Evolutionary conservation across 1,284 basidiomycete species (phyloP).

Genomic region (Puccinia sorghi): DNA sequence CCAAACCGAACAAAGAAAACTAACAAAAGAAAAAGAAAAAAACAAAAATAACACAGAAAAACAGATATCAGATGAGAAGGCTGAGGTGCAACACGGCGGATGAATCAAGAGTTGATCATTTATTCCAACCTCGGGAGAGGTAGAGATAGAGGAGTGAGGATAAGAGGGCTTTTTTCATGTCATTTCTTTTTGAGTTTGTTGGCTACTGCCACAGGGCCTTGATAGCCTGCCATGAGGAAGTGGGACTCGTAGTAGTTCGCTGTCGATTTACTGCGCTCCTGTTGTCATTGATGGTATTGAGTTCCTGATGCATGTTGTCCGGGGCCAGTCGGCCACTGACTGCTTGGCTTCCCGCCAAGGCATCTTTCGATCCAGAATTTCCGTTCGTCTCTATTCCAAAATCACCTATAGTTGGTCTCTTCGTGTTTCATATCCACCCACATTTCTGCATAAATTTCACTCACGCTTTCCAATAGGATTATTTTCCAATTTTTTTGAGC

Average conservation of each 20-base stretch:
- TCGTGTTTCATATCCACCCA: background rate
- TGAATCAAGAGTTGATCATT: background rate
- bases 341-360: background rate
- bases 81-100: background rate
- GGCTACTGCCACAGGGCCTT: slow-evolving; percentile 32
- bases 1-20: slow-evolving; percentile 11
- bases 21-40: background rate
- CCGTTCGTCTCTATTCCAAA: slow-evolving; percentile 1
- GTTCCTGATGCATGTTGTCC: slow-evolving; percentile 18
- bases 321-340: slow-evolving; percentile 14
- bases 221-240: slow-evolving; percentile 41
- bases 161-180: background rate
- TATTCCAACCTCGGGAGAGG: background rate
- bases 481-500: background rate
- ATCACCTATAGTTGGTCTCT: background rate
- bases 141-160: background rate
- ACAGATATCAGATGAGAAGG: slow-evolving; percentile 1
- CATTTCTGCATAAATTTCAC: background rate
- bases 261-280: slow-evolving; percentile 21
- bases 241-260: slow-evolving; percentile 36
- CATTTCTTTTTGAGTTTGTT: background rate
- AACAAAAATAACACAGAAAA: slow-evolving; percentile 6
- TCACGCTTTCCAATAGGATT: slow-evolving; percentile 21
- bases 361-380: slow-evolving; percentile 12
- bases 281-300: slow-evolving; percentile 30